Percentiles rank a stretch among this genome's conserved stretches.
These are phyloP conservation scores for Hymenoscyphus scutula DNA, from an alignment of 2,329 filamentous ascomycete species.

Conservation along the genomic window DNA sequence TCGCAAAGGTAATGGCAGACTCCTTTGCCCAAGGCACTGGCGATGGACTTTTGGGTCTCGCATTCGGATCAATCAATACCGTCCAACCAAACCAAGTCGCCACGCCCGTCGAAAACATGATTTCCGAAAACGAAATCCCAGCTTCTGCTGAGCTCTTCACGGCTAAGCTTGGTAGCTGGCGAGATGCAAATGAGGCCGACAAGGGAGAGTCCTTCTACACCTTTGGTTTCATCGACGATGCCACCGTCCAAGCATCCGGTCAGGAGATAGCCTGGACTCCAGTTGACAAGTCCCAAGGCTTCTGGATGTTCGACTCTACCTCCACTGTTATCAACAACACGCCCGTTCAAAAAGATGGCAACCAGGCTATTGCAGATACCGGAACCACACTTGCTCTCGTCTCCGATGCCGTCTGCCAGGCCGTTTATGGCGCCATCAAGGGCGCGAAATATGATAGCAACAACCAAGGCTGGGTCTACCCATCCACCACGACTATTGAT, in stretches of 20 bases:
- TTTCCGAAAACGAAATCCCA: slow-evolving; percentile 53
- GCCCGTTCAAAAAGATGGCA: slow-evolving; percentile 48
- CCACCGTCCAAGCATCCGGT: slow-evolving; percentile 53
- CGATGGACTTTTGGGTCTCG: slow-evolving; percentile 67
- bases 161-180: slow-evolving; percentile 53
- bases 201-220: slow-evolving; percentile 62
- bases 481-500: slow-evolving; percentile 48
- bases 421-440: slow-evolving; percentile 62
- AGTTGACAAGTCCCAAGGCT: slow-evolving; percentile 62
- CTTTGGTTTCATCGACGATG: slow-evolving; percentile 68
- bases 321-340: slow-evolving; percentile 57
- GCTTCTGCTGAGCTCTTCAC: slow-evolving; percentile 54
- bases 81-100: slow-evolving; percentile 52
- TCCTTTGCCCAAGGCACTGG: slow-evolving; percentile 55
- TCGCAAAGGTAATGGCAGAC: slow-evolving; percentile 57
- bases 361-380: slow-evolving; percentile 69
- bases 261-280: slow-evolving; percentile 57
- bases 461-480: slow-evolving; percentile 64
- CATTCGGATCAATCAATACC: slow-evolving; percentile 63
- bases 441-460: slow-evolving; percentile 54
- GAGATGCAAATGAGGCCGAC: slow-evolving; percentile 45
- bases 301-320: slow-evolving; percentile 64
- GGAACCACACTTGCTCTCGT: slow-evolving; percentile 68
- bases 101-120: slow-evolving; percentile 70
- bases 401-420: slow-evolving; percentile 57